phyloP scores from a whole-genome alignment of 2,329 filamentous ascomycete genomes.

The Huntiella bhutanensis region DNA sequence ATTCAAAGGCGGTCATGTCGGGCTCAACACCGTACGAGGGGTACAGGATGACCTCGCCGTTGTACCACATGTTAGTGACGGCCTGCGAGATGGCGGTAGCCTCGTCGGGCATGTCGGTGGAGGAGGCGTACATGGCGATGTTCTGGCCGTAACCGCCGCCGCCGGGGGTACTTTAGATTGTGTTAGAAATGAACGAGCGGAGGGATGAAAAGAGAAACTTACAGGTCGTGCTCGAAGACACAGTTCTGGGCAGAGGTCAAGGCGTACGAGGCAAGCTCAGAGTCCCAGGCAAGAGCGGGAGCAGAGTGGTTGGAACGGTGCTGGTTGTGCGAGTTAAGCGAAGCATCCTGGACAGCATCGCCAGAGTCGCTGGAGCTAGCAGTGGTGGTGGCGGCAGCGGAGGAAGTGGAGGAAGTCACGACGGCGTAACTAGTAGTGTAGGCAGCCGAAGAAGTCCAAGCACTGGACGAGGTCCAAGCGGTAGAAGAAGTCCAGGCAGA shows the following conservation, averaged over 20 bases:
- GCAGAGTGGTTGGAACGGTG: conserved; percentile 72
- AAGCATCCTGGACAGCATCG: conserved; percentile 10
- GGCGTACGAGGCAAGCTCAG: conserved; percentile 44
- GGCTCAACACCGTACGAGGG: conserved; percentile 42
- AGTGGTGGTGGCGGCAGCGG: conserved; percentile 9
- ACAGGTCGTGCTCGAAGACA: conserved; percentile 59
- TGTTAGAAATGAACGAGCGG: background rate
- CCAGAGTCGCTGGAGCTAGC: conserved; percentile 18
- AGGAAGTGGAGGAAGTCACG: conserved; percentile 3
- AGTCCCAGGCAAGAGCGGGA: conserved; percentile 44
- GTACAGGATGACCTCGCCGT: conserved; percentile 47
- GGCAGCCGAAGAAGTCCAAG: background rate
- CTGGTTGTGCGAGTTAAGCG: conserved; percentile 60
- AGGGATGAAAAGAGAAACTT: conserved; percentile 20
- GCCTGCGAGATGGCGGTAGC: conserved; percentile 40
- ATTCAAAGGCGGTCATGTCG: conserved; percentile 40
- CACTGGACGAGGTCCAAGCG: background rate
- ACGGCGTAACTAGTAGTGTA: background rate
- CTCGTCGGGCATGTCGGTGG: conserved; percentile 19
- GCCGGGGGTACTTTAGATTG: conserved; percentile 27
- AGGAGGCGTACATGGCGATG: conserved; percentile 47
- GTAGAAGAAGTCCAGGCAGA: conserved; percentile 4
- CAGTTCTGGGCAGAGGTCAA: conserved; percentile 44
- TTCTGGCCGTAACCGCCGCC: conserved; percentile 72
- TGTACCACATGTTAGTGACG: conserved; percentile 78